Conservation (phyloP, 176 grass and related monocot genomes). For the Aegilops tauschii region DNA sequence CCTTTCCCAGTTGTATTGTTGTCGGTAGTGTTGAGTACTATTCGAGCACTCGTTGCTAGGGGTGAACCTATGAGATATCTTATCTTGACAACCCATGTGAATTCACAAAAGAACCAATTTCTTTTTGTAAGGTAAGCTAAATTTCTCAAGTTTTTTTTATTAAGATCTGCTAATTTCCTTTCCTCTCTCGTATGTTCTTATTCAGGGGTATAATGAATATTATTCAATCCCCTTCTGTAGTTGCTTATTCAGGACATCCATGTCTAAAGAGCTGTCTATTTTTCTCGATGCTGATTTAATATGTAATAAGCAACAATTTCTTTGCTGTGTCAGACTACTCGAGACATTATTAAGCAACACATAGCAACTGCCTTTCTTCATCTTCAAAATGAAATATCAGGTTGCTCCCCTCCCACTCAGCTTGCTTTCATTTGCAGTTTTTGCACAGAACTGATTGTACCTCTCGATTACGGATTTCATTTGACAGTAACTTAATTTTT, state of each 20-base stretch:
- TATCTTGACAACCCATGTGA: constrained; percentile 5
- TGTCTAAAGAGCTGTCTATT: neutral
- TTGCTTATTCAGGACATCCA: constrained; percentile 19
- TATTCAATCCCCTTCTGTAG: constrained; percentile 3
- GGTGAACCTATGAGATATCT: constrained; percentile 8
- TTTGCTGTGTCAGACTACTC: constrained; percentile 68
- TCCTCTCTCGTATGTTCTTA: neutral
- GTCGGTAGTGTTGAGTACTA: neutral
- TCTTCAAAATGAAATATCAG: constrained; percentile 97
- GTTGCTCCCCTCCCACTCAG: constrained; percentile 27
- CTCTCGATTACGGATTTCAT: neutral
- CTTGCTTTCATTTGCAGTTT: constrained; percentile 30
- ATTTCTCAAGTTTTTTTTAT: neutral
- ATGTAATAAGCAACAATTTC: neutral
- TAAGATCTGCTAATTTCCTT: neutral
- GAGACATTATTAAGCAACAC: constrained; percentile 77
- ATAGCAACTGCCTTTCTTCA: constrained; percentile 68
- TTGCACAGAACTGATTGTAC: constrained; percentile 15
- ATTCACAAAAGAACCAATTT: neutral
- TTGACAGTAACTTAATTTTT: constrained; percentile 27
- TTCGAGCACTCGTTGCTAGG: constrained; percentile 13
- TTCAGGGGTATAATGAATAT: constrained; percentile 8
- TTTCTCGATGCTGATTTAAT: constrained; percentile 32
- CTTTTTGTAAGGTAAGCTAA: neutral
- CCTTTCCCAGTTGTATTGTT: constrained; percentile 15